Conservation (phyloP, 257 asterid species). For the Solanum sitiens region DNA sequence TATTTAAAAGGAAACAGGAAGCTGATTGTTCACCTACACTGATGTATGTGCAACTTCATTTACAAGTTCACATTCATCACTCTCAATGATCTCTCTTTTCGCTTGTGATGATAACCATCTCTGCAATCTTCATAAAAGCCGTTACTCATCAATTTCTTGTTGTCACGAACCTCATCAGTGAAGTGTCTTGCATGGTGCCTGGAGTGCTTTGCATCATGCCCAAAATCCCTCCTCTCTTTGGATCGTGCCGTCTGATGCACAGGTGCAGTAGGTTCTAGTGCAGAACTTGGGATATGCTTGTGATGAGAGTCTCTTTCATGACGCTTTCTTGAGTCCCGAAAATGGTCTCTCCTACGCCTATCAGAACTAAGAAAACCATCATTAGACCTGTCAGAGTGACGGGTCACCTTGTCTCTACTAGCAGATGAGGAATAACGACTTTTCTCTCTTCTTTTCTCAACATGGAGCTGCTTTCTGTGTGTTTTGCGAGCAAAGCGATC, state of each 20-base stretch:
- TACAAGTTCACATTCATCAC: conserved; percentile 25
- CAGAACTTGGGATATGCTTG: conserved; percentile 6
- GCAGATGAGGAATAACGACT: conserved; percentile 22
- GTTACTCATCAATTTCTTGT: conserved; percentile 15
- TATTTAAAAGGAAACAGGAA: conserved; percentile 18
- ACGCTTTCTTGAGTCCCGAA: conserved; percentile 31
- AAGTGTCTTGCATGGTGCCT: conserved; percentile 3
- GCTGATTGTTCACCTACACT: conserved; percentile 22
- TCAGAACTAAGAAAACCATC: conserved; percentile 33
- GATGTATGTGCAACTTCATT: conserved; percentile 16
- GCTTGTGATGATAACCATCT: conserved; percentile 11
- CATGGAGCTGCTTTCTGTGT: conserved; percentile 27
- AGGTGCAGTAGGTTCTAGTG: conserved; percentile 3
- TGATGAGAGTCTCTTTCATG: conserved; percentile 9
- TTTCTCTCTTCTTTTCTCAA: conserved; percentile 36
- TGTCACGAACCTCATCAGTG: not conserved
- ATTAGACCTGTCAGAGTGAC: conserved; percentile 37
- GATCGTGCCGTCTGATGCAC: conserved; percentile 13
- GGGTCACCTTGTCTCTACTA: conserved; percentile 34
- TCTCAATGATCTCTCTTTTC: conserved; percentile 30
- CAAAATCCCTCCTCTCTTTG: conserved; percentile 21
- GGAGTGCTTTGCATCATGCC: conserved; percentile 6
- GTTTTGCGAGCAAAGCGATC: conserved; percentile 31
- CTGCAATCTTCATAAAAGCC: conserved; percentile 13
- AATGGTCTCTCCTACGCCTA: conserved; percentile 29